Evolutionary conservation across 202 grass and related monocot genomes (phyloP).

Genomic region (Setaria italica): DNA sequence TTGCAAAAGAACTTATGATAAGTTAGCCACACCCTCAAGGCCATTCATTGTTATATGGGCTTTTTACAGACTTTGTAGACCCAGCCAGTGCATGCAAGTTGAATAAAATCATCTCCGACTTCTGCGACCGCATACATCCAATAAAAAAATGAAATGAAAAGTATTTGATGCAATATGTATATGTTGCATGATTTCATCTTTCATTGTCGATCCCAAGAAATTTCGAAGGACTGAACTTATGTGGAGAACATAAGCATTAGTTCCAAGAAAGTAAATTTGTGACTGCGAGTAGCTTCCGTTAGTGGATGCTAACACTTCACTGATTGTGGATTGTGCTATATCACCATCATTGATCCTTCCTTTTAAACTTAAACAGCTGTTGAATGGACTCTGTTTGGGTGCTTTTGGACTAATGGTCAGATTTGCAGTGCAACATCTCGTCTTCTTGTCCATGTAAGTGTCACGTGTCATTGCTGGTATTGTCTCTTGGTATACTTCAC

Average conservation of each 20-base stretch:
- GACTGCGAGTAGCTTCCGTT: constrained; percentile 18
- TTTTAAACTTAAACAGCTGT: constrained; percentile 73
- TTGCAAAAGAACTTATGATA: constrained; percentile 9
- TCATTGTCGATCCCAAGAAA: not conserved
- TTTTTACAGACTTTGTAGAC: constrained; percentile 14
- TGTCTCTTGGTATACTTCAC: constrained; percentile 9
- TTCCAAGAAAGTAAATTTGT: constrained; percentile 11
- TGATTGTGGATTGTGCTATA: constrained; percentile 13
- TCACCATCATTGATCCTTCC: constrained; percentile 42
- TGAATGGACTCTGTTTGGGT: constrained; percentile 97
- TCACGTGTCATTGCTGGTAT: not conserved
- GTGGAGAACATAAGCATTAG: constrained; percentile 24
- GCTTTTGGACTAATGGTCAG: constrained; percentile 99
- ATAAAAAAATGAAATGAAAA: constrained; percentile 9
- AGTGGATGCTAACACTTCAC: constrained; percentile 26
- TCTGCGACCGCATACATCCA: no score
- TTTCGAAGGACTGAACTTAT: constrained; percentile 1
- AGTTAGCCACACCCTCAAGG: not conserved
- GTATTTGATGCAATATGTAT: constrained; percentile 4
- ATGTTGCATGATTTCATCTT: constrained; percentile 4
- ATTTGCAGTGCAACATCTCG: constrained; percentile 99
- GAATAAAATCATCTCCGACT: not conserved
- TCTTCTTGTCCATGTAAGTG: constrained; percentile 91
- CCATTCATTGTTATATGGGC: not conserved
- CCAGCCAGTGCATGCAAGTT: not conserved